Conservation (phyloP, 2,329 filamentous ascomycete genomes). For the Phaeoacremonium minimum region DNA sequence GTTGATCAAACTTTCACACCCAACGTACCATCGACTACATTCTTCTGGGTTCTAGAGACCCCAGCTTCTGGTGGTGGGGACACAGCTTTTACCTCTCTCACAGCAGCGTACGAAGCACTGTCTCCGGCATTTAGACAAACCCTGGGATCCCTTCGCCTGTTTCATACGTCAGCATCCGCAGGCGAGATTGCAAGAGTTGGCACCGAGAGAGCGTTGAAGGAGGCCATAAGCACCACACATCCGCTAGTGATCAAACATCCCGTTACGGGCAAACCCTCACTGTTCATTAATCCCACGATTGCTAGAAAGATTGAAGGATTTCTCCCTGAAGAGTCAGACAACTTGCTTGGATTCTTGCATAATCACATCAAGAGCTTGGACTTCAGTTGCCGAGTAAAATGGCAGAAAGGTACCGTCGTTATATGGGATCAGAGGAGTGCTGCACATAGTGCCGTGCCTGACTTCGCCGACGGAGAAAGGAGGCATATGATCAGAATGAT, state of each 20-base stretch:
- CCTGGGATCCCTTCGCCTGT: constrained; percentile 5
- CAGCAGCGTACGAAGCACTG: constrained; percentile 20
- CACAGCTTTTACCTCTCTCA: constrained; percentile 23
- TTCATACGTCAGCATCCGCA: constrained; percentile 20
- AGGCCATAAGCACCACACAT: constrained; percentile 21
- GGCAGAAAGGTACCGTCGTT: constrained; percentile 22
- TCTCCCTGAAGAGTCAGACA: constrained; percentile 21
- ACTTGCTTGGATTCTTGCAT: constrained; percentile 19
- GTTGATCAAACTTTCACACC: constrained; percentile 26
- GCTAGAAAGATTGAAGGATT: constrained; percentile 20
- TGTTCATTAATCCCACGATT: constrained; percentile 24
- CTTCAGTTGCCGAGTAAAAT: constrained; percentile 20
- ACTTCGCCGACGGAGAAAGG: constrained; percentile 21
- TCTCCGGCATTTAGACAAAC: constrained; percentile 17
- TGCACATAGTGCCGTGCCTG: constrained; percentile 21
- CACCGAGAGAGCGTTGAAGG: constrained; percentile 17
- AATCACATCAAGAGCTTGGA: constrained; percentile 23
- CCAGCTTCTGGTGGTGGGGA: constrained; percentile 19
- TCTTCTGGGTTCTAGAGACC: constrained; percentile 25
- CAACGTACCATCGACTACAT: constrained; percentile 22
- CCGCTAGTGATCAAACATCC: constrained; percentile 22
- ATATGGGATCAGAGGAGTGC: constrained; percentile 22
- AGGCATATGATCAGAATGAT: constrained; percentile 24
- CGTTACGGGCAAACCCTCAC: constrained; percentile 16
- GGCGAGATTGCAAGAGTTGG: constrained; percentile 21